Base-by-base conservation (phyloP, 2,329 filamentous ascomycete species). In the Tolypocladium tropicale region DNA sequence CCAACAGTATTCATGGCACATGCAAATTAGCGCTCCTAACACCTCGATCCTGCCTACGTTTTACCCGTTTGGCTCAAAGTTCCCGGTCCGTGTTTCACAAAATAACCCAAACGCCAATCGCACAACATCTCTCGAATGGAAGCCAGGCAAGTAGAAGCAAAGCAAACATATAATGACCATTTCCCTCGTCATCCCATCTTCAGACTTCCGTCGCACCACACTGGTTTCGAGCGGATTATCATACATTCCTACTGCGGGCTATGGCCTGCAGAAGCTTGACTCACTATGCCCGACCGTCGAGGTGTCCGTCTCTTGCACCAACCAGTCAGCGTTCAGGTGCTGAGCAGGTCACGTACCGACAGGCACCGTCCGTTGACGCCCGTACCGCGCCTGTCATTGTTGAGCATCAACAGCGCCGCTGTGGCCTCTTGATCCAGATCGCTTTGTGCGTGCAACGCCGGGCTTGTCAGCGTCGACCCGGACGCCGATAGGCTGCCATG, bases 391-490 rank as follows among this genome's bases (percentile, higher is more conserved):
- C 89, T 81, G 68, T 94, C 90, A 55, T 79, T 84, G 62, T 92
- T 95, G 57, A 96, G 75, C 91, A 96, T 95, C 68, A 96, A 72
- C 62, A 96, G 70, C 3, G 91, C 92, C 14, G 90, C 86, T 9
- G 90, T 94, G 1, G 90, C 92, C 68, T 94, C 90, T 58, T 91
- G 86, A 59, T 88, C 84, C 5, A 82, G 65, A 53, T 85, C 81
- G 37, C 74, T 73, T 64, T 82, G 79, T 0, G 83, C 81, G 23
- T 72, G 66, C 49, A 85, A 68, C 9, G 77, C 77, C 1, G 82
- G 83, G 59, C 82, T 85, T 6, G 84, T 83, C 57, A 84, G 66
- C 1, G 79, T 74, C 52, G 79, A 86, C 2, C 72, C 77, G 53
- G 73, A 72, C 3, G 70, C 69, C 18, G 78, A 75, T 57, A 68